Conservation (phyloP, 2,329 filamentous ascomycete genomes). For the Cryphonectria japonica region DNA sequence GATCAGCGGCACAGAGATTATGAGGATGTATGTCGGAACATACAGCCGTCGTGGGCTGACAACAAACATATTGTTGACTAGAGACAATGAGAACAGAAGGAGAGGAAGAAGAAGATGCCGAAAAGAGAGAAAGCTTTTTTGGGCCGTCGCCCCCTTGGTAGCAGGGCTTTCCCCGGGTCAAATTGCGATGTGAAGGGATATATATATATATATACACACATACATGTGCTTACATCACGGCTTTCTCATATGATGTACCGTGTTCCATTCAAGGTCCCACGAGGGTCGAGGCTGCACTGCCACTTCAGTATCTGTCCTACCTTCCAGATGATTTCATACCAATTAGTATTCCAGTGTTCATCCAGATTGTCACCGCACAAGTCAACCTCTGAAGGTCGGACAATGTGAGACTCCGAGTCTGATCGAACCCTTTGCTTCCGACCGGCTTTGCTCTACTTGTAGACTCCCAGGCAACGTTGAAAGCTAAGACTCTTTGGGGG, state of each 20-base stretch:
- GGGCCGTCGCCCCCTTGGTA: not conserved
- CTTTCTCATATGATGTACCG: not conserved
- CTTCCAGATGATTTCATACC: not conserved
- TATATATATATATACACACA: too few species aligned
- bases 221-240: not conserved
- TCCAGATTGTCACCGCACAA: too few species aligned
- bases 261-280: not conserved
- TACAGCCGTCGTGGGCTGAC: conserved; percentile 68
- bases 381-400: not conserved
- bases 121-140: not conserved
- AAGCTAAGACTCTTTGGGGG: not conserved
- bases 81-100: not conserved
- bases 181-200: not conserved
- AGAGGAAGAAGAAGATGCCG: not conserved
- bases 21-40: conserved; percentile 71
- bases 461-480: not conserved
- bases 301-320: not conserved
- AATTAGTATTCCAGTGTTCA: not conserved
- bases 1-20: conserved; percentile 67
- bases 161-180: not conserved
- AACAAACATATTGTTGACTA: conserved; percentile 62
- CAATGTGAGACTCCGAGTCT: not conserved
- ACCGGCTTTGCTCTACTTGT: not conserved
- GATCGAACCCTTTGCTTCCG: not conserved
- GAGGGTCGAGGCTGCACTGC: not conserved